Evolutionary conservation across 2,329 filamentous ascomycete genomes (phyloP).

Genomic region (Fusarium subtropicale): DNA sequence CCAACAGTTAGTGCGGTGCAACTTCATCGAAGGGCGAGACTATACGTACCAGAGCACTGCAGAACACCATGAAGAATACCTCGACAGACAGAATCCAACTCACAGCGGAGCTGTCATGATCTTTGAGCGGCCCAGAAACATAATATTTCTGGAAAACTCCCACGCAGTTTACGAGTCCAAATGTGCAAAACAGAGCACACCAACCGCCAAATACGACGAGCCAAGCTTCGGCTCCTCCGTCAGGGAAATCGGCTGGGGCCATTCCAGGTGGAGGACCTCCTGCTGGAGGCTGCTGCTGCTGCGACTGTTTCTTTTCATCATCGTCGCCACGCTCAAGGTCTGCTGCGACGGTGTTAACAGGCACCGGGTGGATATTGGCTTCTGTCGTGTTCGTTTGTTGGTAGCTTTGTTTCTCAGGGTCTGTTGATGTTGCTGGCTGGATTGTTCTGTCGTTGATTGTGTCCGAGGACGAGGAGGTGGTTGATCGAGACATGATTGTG

Average conservation of each 20-base stretch:
- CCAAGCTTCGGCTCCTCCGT: conserved; percentile 69
- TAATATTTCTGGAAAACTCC: conserved; percentile 72
- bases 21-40: conserved; percentile 26
- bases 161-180: conserved; percentile 58
- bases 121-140: conserved; percentile 58
- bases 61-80: conserved; percentile 61
- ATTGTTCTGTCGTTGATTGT: conserved; percentile 42
- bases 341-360: conserved; percentile 46
- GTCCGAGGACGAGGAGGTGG: conserved; percentile 44
- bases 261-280: conserved; percentile 49
- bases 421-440: conserved; percentile 9
- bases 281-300: conserved; percentile 26
- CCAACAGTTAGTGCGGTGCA: not conserved
- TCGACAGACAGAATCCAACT: conserved; percentile 71
- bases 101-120: conserved; percentile 63
- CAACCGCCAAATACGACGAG: conserved; percentile 63
- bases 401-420: conserved; percentile 24
- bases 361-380: conserved; percentile 44
- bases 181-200: conserved; percentile 58
- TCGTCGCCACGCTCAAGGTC: conserved; percentile 44
- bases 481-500: conserved; percentile 42
- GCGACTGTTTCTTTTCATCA: conserved; percentile 26
- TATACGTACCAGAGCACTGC: conserved; percentile 59
- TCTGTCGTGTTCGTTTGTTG: conserved; percentile 28
- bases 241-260: conserved; percentile 66